These are phyloP conservation scores for Trichoderma asperellum DNA, from an alignment of 2,329 filamentous ascomycete genomes.

Conservation along the genomic window DNA sequence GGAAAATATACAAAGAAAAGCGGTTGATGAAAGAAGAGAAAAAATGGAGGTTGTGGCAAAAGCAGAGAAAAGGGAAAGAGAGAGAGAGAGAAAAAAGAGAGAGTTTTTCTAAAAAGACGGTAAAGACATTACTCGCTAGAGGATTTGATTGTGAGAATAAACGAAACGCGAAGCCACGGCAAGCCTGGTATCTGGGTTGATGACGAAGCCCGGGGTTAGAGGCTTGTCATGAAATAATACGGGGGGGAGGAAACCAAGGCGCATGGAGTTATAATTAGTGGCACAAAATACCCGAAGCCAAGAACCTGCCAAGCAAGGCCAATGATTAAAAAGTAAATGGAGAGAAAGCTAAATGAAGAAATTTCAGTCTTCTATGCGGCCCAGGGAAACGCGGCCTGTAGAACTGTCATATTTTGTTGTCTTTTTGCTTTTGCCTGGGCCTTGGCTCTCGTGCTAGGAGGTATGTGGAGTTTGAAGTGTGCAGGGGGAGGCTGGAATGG, in stretches of 20 bases:
- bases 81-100: background rate
- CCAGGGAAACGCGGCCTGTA: background rate
- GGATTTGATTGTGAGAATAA: background rate
- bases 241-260: background rate
- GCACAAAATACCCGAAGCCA: background rate
- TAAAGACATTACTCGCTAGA: conserved; percentile 9
- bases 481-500: conserved; percentile 16
- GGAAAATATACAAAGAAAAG: conserved; percentile 1
- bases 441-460: conserved; percentile 1
- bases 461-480: conserved; percentile 21
- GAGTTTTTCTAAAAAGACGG: background rate
- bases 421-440: background rate
- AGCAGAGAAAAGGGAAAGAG: background rate
- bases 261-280: conserved; percentile 16
- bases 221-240: conserved; percentile 1
- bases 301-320: background rate
- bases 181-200: background rate
- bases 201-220: conserved; percentile 20
- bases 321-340: background rate
- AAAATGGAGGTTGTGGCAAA: background rate
- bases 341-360: background rate
- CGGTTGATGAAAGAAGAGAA: background rate
- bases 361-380: background rate
- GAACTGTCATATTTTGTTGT: background rate
- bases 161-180: conserved; percentile 12